Conservation (phyloP, 257 asterid species). For the Echium plantagineum region DNA sequence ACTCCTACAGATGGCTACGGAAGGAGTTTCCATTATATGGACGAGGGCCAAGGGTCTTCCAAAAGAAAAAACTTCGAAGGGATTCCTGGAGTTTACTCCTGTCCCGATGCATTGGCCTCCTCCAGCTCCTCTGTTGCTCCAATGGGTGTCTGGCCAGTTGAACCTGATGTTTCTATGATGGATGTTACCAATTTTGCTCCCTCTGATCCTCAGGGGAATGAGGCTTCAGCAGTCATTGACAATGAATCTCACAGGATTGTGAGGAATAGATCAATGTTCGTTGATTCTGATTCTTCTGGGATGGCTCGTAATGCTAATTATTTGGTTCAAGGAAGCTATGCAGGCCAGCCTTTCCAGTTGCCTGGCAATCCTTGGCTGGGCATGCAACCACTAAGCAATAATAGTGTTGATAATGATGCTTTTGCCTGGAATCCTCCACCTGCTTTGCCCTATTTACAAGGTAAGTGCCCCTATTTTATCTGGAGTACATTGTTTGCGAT, state of each 20-base stretch:
- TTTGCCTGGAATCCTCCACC: slow-evolving; percentile 56
- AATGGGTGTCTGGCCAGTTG: slow-evolving; percentile 20
- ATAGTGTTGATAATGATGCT: slow-evolving; percentile 36
- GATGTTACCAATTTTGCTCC: slow-evolving; percentile 25
- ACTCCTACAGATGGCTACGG: slow-evolving; percentile 21
- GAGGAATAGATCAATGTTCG: slow-evolving; percentile 34
- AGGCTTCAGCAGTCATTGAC: slow-evolving; percentile 16
- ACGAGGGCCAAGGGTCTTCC: slow-evolving; percentile 34
- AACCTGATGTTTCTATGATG: slow-evolving; percentile 21
- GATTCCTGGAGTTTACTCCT: slow-evolving; percentile 23
- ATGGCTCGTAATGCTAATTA: slow-evolving; percentile 27
- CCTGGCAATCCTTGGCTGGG: slow-evolving; percentile 63
- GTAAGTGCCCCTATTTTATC: slow-evolving; percentile 24
- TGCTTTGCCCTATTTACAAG: slow-evolving; percentile 26
- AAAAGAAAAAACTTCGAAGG: slow-evolving; percentile 60
- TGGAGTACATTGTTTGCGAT: neutral
- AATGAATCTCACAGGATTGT: slow-evolving; percentile 27
- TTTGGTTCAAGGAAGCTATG: slow-evolving; percentile 47
- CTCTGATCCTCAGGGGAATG: slow-evolving; percentile 26
- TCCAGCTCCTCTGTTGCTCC: slow-evolving; percentile 48
- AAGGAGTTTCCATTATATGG: slow-evolving; percentile 32
- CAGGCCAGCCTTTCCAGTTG: slow-evolving; percentile 39
- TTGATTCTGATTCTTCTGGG: slow-evolving; percentile 29
- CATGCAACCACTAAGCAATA: slow-evolving; percentile 28
- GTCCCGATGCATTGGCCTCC: slow-evolving; percentile 29